phyloP scores from a whole-genome alignment of 2,329 filamentous ascomycete genomes.

The Penicillium verrucosum region DNA sequence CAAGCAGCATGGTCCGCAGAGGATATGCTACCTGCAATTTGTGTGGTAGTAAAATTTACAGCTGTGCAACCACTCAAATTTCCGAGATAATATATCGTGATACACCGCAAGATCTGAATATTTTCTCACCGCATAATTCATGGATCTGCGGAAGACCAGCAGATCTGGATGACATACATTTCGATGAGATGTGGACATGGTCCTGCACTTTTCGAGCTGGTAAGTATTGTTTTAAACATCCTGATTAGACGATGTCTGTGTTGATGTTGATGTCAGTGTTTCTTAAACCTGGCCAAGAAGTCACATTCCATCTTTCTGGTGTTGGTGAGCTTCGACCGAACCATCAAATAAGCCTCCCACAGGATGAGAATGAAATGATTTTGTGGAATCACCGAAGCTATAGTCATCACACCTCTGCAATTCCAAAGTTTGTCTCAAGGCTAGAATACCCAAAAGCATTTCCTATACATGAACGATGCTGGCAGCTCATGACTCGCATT shows the following conservation, averaged over 20 bases:
- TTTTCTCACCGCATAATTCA: neutral
- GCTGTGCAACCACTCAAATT: neutral
- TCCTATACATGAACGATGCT: neutral
- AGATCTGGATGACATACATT: neutral
- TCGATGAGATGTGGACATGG: neutral
- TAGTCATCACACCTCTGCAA: neutral
- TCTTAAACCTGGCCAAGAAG: neutral
- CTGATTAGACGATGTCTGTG: neutral
- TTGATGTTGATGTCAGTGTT: neutral
- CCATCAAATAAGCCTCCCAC: neutral
- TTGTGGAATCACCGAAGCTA: neutral
- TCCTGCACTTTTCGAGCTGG: neutral
- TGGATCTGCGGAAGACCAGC: neutral
- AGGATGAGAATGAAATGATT: neutral
- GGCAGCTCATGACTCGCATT: neutral
- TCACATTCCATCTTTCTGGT: neutral
- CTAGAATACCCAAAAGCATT: neutral
- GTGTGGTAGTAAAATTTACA: neutral
- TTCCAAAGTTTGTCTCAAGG: neutral
- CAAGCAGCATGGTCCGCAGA: neutral
- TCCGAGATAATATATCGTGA: neutral
- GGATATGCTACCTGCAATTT: neutral
- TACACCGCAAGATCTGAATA: neutral
- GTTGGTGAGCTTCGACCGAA: neutral
- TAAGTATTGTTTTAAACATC: neutral